Percentiles rank a stretch among this genome's conserved stretches.
Conservation (phyloP, 768 basidiomycete genomes). For the Amylocystis lapponica region DNA sequence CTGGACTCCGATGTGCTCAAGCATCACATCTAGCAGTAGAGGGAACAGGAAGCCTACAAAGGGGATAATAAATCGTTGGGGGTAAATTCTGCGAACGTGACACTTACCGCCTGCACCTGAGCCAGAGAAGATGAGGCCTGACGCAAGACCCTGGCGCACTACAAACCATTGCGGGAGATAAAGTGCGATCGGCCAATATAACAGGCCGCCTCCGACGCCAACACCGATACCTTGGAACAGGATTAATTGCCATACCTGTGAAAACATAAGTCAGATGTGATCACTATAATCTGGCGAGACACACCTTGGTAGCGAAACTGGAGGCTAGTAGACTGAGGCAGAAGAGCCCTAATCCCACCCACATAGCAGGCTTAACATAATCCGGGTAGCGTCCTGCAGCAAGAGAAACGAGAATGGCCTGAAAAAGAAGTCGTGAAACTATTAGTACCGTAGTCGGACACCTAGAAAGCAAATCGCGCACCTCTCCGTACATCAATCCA, state of each 20-base stretch:
- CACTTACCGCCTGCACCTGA: conserved; percentile 17
- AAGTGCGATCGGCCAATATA: conserved; percentile 11
- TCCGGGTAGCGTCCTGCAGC: conserved; percentile 16
- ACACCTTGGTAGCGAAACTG: conserved; percentile 17
- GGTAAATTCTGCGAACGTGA: not conserved
- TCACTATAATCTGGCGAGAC: no score
- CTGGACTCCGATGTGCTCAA: conserved; percentile 12
- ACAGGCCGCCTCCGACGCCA: conserved; percentile 15
- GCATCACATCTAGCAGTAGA: conserved; percentile 10
- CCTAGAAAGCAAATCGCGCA: not conserved
- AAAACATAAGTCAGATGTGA: not conserved
- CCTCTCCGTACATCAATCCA: conserved; percentile 15
- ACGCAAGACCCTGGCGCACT: conserved; percentile 14
- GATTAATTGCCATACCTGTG: conserved; percentile 18
- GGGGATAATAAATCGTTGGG: not conserved
- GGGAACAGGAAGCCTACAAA: conserved; percentile 17
- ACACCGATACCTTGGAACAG: conserved; percentile 18
- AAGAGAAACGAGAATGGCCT: conserved; percentile 11
- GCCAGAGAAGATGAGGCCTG: conserved; percentile 19
- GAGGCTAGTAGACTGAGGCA: conserved; percentile 11
- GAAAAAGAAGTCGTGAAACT: not conserved
- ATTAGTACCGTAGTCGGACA: not conserved
- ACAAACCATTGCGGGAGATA: conserved; percentile 20
- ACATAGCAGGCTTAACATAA: conserved; percentile 10
- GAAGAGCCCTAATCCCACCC: conserved; percentile 12